Conservation (phyloP, 345 rosid species). For the Eucalyptus sp. region DNA sequence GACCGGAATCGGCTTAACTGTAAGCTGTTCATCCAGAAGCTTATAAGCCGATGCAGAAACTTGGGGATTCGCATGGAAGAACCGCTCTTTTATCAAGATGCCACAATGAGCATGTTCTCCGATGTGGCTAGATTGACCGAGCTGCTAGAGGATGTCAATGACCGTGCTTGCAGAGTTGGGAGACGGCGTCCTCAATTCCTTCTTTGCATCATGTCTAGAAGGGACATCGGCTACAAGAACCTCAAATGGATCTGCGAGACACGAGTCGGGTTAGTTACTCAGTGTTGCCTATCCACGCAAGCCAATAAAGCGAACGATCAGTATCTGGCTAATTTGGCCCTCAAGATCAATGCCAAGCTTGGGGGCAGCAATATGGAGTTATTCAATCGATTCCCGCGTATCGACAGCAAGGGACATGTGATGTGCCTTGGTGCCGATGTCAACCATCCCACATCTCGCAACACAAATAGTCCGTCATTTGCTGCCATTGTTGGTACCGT, state of each 20-base stretch:
- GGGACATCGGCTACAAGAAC: slow-evolving; percentile 54
- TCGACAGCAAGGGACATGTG: neutral
- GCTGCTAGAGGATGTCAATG: slow-evolving; percentile 26
- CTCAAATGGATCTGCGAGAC: slow-evolving; percentile 90
- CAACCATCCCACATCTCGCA: neutral
- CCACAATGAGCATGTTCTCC: slow-evolving; percentile 32
- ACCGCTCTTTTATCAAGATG: slow-evolving; percentile 11
- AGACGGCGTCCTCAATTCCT: slow-evolving; percentile 5
- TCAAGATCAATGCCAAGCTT: neutral
- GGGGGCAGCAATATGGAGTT: neutral
- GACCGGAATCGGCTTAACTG: slow-evolving; percentile 6
- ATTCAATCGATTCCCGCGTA: neutral
- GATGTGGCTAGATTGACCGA: slow-evolving; percentile 17
- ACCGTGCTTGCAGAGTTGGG: slow-evolving; percentile 3
- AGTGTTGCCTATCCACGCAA: slow-evolving; percentile 47
- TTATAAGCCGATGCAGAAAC: slow-evolving; percentile 15
- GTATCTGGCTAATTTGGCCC: slow-evolving; percentile 20
- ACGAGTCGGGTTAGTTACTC: slow-evolving; percentile 45
- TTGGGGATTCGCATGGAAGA: slow-evolving; percentile 50
- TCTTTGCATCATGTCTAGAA: slow-evolving; percentile 68
- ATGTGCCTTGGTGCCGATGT: neutral
- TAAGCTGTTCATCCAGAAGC: neutral
- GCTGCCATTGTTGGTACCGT: neutral
- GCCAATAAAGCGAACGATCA: slow-evolving; percentile 50
- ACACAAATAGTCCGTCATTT: neutral